Conservation (phyloP, 176 grass and related monocot genomes). For the Ensete glaucum region DNA sequence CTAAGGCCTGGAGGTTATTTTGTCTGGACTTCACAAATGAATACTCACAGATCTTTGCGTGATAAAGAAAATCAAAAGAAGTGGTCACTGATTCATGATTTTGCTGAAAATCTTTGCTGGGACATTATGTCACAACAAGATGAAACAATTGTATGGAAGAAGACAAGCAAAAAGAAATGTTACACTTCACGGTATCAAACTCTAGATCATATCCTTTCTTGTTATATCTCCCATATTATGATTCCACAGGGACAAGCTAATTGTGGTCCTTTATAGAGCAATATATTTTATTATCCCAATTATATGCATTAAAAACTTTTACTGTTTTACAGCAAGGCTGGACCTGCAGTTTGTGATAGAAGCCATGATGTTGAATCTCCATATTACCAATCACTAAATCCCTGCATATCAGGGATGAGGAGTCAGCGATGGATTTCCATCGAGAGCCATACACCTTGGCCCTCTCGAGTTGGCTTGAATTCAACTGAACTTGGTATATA, state of each 20-base stretch:
- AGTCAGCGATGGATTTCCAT: constrained; percentile 82
- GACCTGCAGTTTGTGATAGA: constrained; percentile 58
- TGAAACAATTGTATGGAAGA: constrained; percentile 98
- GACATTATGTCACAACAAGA: constrained; percentile 97
- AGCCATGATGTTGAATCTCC: constrained; percentile 73
- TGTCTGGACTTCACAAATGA: constrained; percentile 69
- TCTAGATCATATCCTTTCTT: constrained; percentile 18
- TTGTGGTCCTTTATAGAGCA: not conserved
- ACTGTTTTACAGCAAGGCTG: constrained; percentile 63
- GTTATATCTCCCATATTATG: not conserved
- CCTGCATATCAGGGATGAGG: constrained; percentile 86
- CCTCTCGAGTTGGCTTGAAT: constrained; percentile 59
- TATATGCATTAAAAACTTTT: constrained; percentile 10
- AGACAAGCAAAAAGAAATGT: constrained; percentile 64
- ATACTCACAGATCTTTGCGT: constrained; percentile 69
- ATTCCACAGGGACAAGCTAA: not conserved
- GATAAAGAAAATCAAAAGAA: constrained; percentile 96
- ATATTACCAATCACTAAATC: constrained; percentile 76
- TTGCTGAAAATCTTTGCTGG: constrained; percentile 70
- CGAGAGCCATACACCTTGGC: constrained; percentile 65
- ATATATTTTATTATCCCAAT: not conserved
- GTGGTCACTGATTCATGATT: constrained; percentile 45
- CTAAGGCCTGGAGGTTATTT: constrained; percentile 82
- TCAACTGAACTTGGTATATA: constrained; percentile 79
- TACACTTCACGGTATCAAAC: constrained; percentile 58